A percentile compares a stretch with the other conserved stretches of the same genome.
Conservation (phyloP, 176 grass and related monocot genomes). For the Triticum turgidum region DNA sequence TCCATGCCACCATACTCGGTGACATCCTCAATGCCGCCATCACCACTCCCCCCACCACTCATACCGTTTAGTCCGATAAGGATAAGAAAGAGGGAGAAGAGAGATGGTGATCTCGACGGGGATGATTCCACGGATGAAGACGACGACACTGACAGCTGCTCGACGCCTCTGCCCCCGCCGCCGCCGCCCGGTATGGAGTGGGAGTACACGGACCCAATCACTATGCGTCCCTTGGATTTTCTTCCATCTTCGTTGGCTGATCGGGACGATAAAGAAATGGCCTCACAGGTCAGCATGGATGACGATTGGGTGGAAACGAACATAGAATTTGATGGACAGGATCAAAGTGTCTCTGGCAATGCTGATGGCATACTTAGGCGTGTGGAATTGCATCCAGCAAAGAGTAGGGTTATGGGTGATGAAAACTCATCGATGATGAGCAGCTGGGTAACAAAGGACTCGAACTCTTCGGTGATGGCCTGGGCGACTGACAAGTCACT, state of each 20-base stretch:
- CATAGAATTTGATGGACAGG: conserved; percentile 63
- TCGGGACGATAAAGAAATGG: conserved; percentile 40
- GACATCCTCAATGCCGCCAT: conserved; percentile 54
- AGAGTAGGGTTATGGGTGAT: conserved; percentile 42
- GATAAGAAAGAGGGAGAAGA: conserved; percentile 43
- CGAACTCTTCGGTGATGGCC: conserved; percentile 35
- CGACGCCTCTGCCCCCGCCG: conserved; percentile 64
- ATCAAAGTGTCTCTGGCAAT: conserved; percentile 36
- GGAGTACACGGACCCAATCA: conserved; percentile 64
- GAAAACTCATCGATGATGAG: conserved; percentile 59
- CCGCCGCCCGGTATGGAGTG: conserved; percentile 57
- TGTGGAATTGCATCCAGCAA: conserved; percentile 28
- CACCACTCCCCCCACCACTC: conserved; percentile 51
- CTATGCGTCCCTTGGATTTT: conserved; percentile 40
- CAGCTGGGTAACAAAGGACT: conserved; percentile 71
- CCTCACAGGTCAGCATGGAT: conserved; percentile 42
- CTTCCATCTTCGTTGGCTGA: conserved; percentile 42
- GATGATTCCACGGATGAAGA: conserved; percentile 53
- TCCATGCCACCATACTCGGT: conserved; percentile 48
- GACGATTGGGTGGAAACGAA: conserved; percentile 74
- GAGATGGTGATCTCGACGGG: conserved; percentile 33
- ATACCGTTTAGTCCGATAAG: conserved; percentile 69
- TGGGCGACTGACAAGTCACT: conserved; percentile 66
- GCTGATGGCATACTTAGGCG: conserved; percentile 18
- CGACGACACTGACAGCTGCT: conserved; percentile 69